These are phyloP conservation scores for Fusarium ramigenum DNA, from an alignment of 2,329 filamentous ascomycete species.

Conservation along the genomic window DNA sequence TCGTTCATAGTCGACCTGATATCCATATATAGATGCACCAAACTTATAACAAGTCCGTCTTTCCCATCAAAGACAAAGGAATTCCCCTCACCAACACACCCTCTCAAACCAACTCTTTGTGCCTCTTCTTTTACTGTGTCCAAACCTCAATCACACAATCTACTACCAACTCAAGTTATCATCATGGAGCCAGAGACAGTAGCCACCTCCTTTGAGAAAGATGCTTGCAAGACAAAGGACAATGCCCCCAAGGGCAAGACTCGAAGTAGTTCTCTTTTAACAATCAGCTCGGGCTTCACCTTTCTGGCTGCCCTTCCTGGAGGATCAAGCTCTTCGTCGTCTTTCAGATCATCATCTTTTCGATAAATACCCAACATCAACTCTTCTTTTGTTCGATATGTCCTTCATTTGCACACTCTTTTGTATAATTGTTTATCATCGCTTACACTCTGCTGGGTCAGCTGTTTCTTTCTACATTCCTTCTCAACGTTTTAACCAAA, in stretches of 20 bases:
- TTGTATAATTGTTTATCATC: constrained; percentile 8
- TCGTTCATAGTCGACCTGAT: constrained; percentile 14
- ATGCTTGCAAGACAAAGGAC: constrained; percentile 40
- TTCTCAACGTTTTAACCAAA: background rate
- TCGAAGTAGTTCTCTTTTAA: constrained; percentile 40
- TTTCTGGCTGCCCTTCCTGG: constrained; percentile 42
- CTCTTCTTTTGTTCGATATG: constrained; percentile 5
- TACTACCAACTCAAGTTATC: background rate
- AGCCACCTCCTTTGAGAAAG: constrained; percentile 42
- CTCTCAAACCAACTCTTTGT: constrained; percentile 25
- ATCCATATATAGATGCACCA: constrained; percentile 21
- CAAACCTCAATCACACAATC: background rate
- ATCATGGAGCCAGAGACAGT: constrained; percentile 38
- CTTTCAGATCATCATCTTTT: constrained; percentile 41
- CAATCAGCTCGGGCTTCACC: constrained; percentile 43
- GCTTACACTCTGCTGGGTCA: background rate
- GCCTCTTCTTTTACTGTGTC: constrained; percentile 1
- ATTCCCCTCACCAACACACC: constrained; percentile 16
- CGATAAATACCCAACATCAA: constrained; percentile 30
- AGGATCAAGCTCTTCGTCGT: constrained; percentile 28
- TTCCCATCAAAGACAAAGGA: constrained; percentile 32
- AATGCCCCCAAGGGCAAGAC: constrained; percentile 34
- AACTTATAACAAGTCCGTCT: constrained; percentile 37
- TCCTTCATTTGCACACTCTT: constrained; percentile 30
- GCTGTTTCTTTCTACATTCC: background rate